Base-by-base conservation (phyloP, 2,329 filamentous ascomycete genomes). In the Diplodia scrobiculata region DNA sequence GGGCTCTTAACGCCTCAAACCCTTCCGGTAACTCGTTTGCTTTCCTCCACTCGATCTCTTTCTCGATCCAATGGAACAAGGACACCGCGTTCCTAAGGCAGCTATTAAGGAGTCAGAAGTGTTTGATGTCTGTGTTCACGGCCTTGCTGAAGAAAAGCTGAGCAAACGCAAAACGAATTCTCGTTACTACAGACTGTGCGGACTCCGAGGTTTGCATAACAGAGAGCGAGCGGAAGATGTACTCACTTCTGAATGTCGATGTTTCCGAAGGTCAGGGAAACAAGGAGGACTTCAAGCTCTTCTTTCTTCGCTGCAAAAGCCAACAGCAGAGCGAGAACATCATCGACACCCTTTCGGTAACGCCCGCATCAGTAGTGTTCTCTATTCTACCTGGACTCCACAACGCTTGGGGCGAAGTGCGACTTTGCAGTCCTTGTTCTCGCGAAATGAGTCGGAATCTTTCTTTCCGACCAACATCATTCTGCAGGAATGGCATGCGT, bases 231-330 rank as follows among this genome's bases (percentile, higher is more conserved):
- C 17, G 21, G 21, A 63, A 3, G 7, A 17, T 51, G 11, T 5
- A 27, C 80, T 68, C 77, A 92, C 90, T 87, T 93, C 69, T 92
- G 84, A 17, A 97, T 87, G 71, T 93, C 88, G 25, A 98, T 91
- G 75, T 99, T 99, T 66, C 95, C 95, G 77, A 95, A 97, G 0
- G 93, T 97, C 68, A 97, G 84, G 1, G 92, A 96, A 66, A 99
- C 84, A 77, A 98, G 84, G 54, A 91, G 78, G 41, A 98, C 82
- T 76, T 98, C 91, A 25, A 98, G 83, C 74, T 98, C 94, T 71
- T 96, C 90, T 0, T 90, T 85, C 27, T 86, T 87, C 38, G 91
- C 88, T 63, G 92, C 90, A 68, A 98, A 86, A 3, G 95, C 93
- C 60, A 98, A 84, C 38, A 99, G 84, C 77, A 98, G 85, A 53